phyloP scores from a whole-genome alignment of 371 early-diverging fungal species.

The Actinomortierella ambigua region DNA sequence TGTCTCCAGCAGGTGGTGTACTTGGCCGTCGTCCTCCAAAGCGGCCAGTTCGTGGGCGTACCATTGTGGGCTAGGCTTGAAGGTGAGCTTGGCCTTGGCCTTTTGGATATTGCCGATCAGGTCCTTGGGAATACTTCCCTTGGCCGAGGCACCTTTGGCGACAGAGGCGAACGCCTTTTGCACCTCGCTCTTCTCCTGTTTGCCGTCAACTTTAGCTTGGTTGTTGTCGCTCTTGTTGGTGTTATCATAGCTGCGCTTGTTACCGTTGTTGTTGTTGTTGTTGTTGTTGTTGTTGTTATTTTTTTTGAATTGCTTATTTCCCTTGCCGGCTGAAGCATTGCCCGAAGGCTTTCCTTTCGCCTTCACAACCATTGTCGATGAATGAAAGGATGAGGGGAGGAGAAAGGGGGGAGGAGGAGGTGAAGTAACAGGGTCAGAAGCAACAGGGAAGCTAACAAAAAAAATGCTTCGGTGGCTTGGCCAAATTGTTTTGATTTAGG shows the following conservation, averaged over 20 bases:
- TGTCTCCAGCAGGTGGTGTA: slow-evolving; percentile 46
- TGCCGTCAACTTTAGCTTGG: slow-evolving; percentile 1
- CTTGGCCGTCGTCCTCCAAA: slow-evolving; percentile 43
- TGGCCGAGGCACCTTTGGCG: slow-evolving; percentile 43
- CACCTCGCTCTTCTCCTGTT: slow-evolving; percentile 28
- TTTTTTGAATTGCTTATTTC: slow-evolving; percentile 1
- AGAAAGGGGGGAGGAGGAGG: slow-evolving; percentile 1
- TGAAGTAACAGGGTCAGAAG: not conserved
- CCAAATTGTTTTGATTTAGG: not conserved
- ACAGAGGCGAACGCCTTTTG: slow-evolving; percentile 44
- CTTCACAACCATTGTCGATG: slow-evolving; percentile 11
- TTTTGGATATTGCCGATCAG: slow-evolving; percentile 29
- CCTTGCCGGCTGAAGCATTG: slow-evolving; percentile 2
- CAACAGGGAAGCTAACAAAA: no score
- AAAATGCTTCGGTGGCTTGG: no score
- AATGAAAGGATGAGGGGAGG: slow-evolving; percentile 3
- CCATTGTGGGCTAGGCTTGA: slow-evolving; percentile 64
- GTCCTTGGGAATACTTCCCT: slow-evolving; percentile 44
- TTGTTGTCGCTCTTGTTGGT: slow-evolving; percentile 2
- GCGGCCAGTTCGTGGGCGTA: slow-evolving; percentile 48
- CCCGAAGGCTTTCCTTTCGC: slow-evolving; percentile 11
- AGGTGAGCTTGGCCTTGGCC: slow-evolving; percentile 28
- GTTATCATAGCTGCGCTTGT: slow-evolving; percentile 7
- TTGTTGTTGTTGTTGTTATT: slow-evolving; percentile 1
- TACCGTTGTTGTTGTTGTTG: slow-evolving; percentile 5